phyloP scores from a whole-genome alignment of 805 yeast genomes.

The Starmerella apis region DNA sequence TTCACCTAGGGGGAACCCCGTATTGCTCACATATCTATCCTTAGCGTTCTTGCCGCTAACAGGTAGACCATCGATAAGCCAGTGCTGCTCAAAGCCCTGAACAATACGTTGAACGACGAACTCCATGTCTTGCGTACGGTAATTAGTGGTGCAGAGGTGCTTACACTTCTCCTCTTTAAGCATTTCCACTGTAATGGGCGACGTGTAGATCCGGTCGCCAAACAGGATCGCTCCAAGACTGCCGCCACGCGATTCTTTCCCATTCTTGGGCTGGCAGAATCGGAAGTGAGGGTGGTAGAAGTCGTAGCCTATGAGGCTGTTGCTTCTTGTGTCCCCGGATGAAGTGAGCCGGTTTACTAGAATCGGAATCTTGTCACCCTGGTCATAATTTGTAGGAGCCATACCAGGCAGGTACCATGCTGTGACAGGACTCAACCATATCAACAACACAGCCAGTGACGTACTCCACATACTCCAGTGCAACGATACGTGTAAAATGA shows the following conservation, averaged over 20 bases:
- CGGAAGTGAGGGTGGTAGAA: conserved; percentile 73
- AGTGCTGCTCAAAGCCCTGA: conserved; percentile 77
- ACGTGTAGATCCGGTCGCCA: conserved; percentile 90
- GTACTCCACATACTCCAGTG: background rate
- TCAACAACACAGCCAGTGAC: background rate
- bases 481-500: background rate
- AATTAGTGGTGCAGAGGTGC: conserved; percentile 49
- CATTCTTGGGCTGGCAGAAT: conserved; percentile 67
- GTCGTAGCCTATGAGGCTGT: conserved; percentile 33
- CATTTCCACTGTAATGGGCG: conserved; percentile 79
- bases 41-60: conserved; percentile 57
- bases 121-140: conserved; percentile 54
- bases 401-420: conserved; percentile 93
- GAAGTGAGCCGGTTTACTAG: conserved; percentile 89
- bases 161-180: conserved; percentile 59
- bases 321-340: conserved; percentile 33
- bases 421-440: conserved; percentile 22
- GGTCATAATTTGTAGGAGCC: conserved; percentile 79
- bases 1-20: conserved; percentile 20
- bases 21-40: conserved; percentile 23
- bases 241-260: conserved; percentile 63
- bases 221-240: conserved; percentile 85
- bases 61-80: conserved; percentile 93
- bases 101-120: conserved; percentile 71
- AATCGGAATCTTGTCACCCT: conserved; percentile 63